phyloP scores from a whole-genome alignment of 306 rosid genomes.

The Crotalaria pallida region DNA sequence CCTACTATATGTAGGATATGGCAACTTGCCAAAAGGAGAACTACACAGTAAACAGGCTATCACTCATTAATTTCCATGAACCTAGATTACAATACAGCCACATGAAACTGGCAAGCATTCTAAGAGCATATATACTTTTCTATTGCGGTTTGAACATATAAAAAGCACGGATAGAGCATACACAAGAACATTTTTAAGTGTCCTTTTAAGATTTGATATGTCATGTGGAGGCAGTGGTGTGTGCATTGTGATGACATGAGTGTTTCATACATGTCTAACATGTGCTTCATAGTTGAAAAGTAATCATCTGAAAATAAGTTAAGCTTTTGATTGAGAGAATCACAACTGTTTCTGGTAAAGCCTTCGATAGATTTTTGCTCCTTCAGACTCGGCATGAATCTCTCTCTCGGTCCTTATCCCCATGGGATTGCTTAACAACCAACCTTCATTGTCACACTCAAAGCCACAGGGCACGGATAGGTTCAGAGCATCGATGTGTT shows the following conservation, averaged over 20 bases:
- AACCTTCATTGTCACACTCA: slow-evolving; percentile 71
- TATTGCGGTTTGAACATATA: background rate
- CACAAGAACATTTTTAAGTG: background rate
- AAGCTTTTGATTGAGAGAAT: slow-evolving; percentile 16
- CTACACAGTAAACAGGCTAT: too few species aligned
- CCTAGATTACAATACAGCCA: too few species aligned
- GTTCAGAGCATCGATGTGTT: slow-evolving; percentile 42
- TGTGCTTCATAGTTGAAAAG: background rate
- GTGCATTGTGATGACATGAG: background rate
- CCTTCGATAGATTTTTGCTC: slow-evolving; percentile 64
- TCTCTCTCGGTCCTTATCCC: slow-evolving; percentile 90
- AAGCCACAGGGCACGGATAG: slow-evolving; percentile 37
- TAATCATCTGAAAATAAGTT: background rate
- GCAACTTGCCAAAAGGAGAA: too few species aligned
- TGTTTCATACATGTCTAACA: background rate
- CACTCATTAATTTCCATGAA: too few species aligned
- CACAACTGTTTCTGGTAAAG: slow-evolving; percentile 51
- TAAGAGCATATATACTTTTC: background rate
- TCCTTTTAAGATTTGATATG: background rate
- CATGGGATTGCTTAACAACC: slow-evolving; percentile 80
- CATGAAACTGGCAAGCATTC: background rate
- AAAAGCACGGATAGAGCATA: background rate
- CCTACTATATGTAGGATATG: too few species aligned
- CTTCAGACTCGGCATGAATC: slow-evolving; percentile 83
- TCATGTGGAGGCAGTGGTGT: background rate